phyloP scores from a whole-genome alignment of 352 stramenopile genomes.

The Globisporangium spinosum region DNA sequence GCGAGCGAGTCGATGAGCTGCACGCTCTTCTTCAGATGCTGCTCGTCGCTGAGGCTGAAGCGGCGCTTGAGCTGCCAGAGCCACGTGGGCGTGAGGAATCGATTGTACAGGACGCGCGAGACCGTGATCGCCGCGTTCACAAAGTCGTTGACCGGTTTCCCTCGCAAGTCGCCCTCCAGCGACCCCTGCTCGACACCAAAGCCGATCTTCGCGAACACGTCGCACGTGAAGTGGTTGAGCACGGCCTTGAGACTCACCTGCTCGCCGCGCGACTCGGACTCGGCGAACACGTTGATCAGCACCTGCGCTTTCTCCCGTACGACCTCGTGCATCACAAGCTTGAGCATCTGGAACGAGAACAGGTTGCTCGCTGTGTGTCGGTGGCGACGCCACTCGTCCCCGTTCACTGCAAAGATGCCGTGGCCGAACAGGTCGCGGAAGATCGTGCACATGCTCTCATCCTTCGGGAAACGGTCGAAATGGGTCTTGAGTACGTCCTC shows the following conservation, averaged over 20 bases:
- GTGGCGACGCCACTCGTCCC: slow-evolving; percentile 50
- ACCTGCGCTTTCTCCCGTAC: slow-evolving; percentile 26
- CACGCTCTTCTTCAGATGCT: neutral
- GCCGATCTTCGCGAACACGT: slow-evolving; percentile 67
- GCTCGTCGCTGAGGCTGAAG: neutral
- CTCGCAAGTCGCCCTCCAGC: neutral
- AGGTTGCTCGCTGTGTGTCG: slow-evolving; percentile 83
- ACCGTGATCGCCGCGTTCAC: neutral
- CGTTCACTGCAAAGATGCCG: slow-evolving; percentile 51
- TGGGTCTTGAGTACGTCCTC: slow-evolving; percentile 51
- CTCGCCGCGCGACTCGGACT: slow-evolving; percentile 10
- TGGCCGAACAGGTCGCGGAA: slow-evolving; percentile 57
- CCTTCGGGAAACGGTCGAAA: slow-evolving; percentile 64
- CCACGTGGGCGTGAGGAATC: no score
- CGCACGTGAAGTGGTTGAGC: slow-evolving; percentile 57
- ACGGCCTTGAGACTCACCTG: slow-evolving; percentile 37
- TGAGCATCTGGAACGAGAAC: slow-evolving; percentile 57
- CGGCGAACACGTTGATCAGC: slow-evolving; percentile 26
- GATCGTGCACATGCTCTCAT: slow-evolving; percentile 23
- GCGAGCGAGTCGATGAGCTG: neutral
- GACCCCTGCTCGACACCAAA: slow-evolving; percentile 44
- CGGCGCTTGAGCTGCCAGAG: no score
- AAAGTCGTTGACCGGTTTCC: neutral
- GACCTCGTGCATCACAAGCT: slow-evolving; percentile 35
- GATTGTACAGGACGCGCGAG: no score